Conservation (phyloP, 345 rosid species). For the Eucalyptus marginata region DNA sequence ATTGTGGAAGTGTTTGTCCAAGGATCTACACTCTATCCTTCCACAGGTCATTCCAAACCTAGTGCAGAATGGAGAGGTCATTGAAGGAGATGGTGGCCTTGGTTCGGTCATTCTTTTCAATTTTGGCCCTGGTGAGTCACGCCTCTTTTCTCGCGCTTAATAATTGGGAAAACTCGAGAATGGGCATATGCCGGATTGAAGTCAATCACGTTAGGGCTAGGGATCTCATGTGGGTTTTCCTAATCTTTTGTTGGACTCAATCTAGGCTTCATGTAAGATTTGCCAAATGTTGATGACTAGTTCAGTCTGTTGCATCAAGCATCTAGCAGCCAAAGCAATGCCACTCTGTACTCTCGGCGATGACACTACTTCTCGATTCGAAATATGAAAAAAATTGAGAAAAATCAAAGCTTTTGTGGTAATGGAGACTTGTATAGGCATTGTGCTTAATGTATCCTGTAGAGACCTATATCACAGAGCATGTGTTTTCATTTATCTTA, state of each 20-base stretch:
- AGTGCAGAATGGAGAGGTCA: constrained; percentile 7
- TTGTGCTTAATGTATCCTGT: background rate
- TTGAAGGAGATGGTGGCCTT: constrained; percentile 32
- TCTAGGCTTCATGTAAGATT: background rate
- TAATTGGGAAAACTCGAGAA: background rate
- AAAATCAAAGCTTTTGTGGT: background rate
- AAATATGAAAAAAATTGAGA: background rate
- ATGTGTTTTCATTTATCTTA: background rate
- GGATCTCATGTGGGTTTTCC: background rate
- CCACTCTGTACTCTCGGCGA: background rate
- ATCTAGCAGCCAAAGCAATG: background rate
- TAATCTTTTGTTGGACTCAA: background rate
- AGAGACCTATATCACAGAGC: background rate
- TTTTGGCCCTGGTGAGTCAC: constrained; percentile 17
- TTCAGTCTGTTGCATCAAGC: background rate
- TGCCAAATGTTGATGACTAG: background rate
- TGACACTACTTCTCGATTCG: background rate
- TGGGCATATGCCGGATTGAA: background rate
- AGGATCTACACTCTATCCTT: constrained; percentile 7
- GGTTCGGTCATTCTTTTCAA: constrained; percentile 14
- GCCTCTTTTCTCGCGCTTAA: background rate
- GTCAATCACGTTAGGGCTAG: background rate
- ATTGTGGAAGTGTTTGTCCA: constrained; percentile 18
- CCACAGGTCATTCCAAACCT: constrained; percentile 7
- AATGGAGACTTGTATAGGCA: background rate